A percentile compares a stretch with the other conserved stretches of the same genome.
Conservation (phyloP, 345 rosid species). For the Sonneratia alba region DNA sequence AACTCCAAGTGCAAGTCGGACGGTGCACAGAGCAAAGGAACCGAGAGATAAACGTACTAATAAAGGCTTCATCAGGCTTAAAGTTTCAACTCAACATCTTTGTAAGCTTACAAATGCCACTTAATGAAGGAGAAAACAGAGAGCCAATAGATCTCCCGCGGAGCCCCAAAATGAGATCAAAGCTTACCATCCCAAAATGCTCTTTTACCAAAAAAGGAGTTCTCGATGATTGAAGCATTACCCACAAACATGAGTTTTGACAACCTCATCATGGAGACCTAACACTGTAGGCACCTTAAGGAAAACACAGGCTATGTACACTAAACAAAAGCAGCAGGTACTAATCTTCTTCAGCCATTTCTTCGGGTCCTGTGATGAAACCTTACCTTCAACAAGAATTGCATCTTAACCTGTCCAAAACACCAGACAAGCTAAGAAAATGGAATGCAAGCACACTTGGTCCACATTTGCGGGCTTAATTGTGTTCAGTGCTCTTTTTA, state of each 20-base stretch:
- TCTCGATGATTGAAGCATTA: background rate
- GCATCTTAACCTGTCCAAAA: constrained; percentile 67
- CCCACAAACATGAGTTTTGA: background rate
- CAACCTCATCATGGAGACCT: background rate
- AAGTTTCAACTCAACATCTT: background rate
- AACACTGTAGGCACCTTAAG: background rate
- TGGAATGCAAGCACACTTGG: background rate
- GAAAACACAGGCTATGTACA: background rate
- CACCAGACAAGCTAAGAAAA: background rate
- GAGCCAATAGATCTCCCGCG: constrained; percentile 27
- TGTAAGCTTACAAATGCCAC: background rate
- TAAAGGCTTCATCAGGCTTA: background rate
- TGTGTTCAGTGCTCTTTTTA: background rate
- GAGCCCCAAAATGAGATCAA: constrained; percentile 49
- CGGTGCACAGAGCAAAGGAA: background rate
- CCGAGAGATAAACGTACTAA: background rate
- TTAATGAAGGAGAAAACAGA: background rate
- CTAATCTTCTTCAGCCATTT: background rate
- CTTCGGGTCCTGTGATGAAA: constrained; percentile 67
- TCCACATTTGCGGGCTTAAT: background rate
- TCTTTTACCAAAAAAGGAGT: background rate
- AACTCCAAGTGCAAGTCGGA: too few species aligned
- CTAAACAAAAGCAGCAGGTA: background rate
- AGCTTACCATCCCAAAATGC: background rate
- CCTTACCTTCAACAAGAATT: constrained; percentile 59